Base-by-base conservation (phyloP, 2,329 filamentous ascomycete genomes). In the Microdochium paspali region DNA sequence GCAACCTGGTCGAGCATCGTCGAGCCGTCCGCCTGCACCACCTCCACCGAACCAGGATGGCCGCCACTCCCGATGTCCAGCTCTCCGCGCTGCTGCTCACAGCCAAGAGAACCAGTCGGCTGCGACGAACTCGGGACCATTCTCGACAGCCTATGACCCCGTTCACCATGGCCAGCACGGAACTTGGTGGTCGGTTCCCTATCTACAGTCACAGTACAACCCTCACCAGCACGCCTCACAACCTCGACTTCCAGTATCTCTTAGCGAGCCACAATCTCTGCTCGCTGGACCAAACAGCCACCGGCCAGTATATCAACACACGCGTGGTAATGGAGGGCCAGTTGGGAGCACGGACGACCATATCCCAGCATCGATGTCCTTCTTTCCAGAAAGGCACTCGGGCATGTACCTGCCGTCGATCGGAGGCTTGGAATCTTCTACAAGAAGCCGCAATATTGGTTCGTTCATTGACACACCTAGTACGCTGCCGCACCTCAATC, bases 41-140 rank as follows among this genome's bases (percentile, higher is more conserved):
- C 40, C n/a, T n/a, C n/a, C 47, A 10, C 46, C 26, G 24, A 51
- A 53, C 13, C 53, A 57, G 24, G 55, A 57, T 9, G 45, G 49
- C 44, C 49, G 54, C 13, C 51, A 55, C 10, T 52, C 56, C 32
- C 54, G 54, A 18, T 64, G 61, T 45, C 61, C 61, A 28, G 60
- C 58, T 20, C 45, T 62, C 21, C 58, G 40, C 7, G 26, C 26
- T 28, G 26, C 26, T 28, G 26, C 26, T 20, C 15, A 20, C 18
- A 40, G 35, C 18, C 18, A 40, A 7, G 35, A 40, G 3, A 21
- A 3, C 18, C 13, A 18, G 12, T 18, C 18, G 18, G 4, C 15
- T 18, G 15, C 35, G 18, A 12, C 35, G 10, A 40, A 15, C 35
- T 21, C 35, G 35, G 9, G 13, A 20, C 12, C 35, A 40, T 20